Base-by-base conservation (phyloP, 2,329 filamentous ascomycete genomes). In the Leptodontidium sp. region DNA sequence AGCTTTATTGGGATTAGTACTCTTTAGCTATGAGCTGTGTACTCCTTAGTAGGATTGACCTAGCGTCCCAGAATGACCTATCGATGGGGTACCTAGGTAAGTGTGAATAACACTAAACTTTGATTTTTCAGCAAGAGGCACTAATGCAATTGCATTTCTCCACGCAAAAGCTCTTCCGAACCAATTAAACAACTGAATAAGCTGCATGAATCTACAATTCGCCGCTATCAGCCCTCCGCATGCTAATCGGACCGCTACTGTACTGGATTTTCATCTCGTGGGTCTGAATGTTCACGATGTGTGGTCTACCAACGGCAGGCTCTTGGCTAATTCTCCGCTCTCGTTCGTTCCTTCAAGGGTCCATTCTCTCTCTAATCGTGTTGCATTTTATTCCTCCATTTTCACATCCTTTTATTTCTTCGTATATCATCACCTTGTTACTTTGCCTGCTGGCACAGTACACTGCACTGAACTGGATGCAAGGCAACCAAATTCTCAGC, bases 241-340 rank as follows among this genome's bases (percentile, higher is more conserved):
- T 11, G 14, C 26, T 43, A 32, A 32, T 32, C 29, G 35, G 35
- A 21, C 55, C 55, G 55, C 35, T 32, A 43, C 32, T 59, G 43
- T 32, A 43, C 32, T 59, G 43, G 29, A 55, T 43, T 40, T 9
- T 40, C 55, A 24, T 14, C n/a, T 40, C n/a, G n/a, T 14, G 21
- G 12, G 35, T 26, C 38, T 43, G 38, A 59, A 26, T 32, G 55
- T 17, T 59, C 32, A 59, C 35, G 38, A 43, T 59, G 21, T 59
- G 4, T 43, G 26, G 55, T 8, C 21, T 12, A 59, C 55, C 6
- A 59, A 32, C 7, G 17, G 40, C 38, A 38, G 55, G 6, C 21
- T 40, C 52, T 55, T 29, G 52, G 52, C 29, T 35, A n/a, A 17
- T 55, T 55, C 52, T 55, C 52, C 52, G 35, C 55, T 26, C 32